A percentile compares a stretch with the other conserved stretches of the same genome.
These are phyloP conservation scores for Phytophthora pluvialis DNA, from an alignment of 352 stramenopile genomes.

Conservation along the genomic window DNA sequence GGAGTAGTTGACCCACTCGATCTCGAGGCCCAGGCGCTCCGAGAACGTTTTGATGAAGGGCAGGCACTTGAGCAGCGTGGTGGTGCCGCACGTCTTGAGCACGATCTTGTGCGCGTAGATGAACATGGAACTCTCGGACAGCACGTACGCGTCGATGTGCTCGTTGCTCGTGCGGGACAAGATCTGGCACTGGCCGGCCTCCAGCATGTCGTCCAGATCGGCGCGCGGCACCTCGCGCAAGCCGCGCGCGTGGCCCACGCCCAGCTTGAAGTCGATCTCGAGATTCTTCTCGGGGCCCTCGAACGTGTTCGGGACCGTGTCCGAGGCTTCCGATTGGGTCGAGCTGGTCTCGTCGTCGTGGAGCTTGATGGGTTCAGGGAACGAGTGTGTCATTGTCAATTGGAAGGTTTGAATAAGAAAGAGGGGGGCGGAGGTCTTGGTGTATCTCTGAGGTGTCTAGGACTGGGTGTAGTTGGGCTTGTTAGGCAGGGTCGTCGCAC, in stretches of 20 bases:
- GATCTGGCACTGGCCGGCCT: constrained; percentile 96
- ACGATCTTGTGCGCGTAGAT: constrained; percentile 99
- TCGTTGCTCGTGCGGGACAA: constrained; percentile 96
- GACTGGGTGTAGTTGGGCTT: constrained; percentile 23
- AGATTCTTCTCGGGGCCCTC: constrained; percentile 99
- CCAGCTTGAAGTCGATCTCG: constrained; percentile 93
- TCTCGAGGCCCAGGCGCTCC: constrained; percentile 91
- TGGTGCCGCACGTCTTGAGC: constrained; percentile 99
- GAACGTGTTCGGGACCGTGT: constrained; percentile 88
- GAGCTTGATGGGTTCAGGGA: constrained; percentile 77
- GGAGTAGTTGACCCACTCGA: constrained; percentile 99
- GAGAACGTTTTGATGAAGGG: constrained; percentile 86
- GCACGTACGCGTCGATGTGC: constrained; percentile 95
- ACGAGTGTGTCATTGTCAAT: constrained; percentile 50
- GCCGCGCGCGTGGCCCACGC: constrained; percentile 72
- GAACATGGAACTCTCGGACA: constrained; percentile 98
- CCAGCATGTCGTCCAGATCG: constrained; percentile 95
- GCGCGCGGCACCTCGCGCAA: constrained; percentile 90
- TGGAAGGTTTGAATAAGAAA: neutral
- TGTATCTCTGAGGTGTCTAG: neutral
- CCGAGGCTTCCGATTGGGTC: constrained; percentile 72
- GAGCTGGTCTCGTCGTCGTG: constrained; percentile 74
- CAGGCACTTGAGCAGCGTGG: constrained; percentile 95
- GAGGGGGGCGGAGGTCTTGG: neutral
- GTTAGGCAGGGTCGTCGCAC: constrained; percentile 90